Conservation (phyloP, 139 green algal species). For the Klebsormidium nitens region DNA sequence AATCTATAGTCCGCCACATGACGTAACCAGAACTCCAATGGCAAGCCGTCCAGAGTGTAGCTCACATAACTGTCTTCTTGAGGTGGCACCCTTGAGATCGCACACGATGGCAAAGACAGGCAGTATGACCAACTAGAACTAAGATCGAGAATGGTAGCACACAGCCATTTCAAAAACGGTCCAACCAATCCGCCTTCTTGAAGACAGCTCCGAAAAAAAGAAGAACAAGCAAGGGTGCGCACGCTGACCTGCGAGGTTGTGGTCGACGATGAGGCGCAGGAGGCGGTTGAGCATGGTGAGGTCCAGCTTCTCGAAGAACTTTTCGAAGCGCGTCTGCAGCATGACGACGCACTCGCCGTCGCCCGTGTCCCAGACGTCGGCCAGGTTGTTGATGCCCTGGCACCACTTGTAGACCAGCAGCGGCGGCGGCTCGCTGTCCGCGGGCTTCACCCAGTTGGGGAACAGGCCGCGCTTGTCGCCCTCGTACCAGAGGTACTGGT, state of each 20-base stretch:
- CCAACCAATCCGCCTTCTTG: no score
- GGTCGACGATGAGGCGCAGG: slow-evolving; percentile 92
- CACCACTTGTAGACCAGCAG: slow-evolving; percentile 99
- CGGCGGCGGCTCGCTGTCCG: slow-evolving; percentile 90
- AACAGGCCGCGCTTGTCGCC: slow-evolving; percentile 95
- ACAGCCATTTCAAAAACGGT: no score
- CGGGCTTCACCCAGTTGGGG: slow-evolving; percentile 98
- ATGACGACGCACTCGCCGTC: slow-evolving; percentile 98
- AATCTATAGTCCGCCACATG: no score
- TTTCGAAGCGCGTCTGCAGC: slow-evolving; percentile 92
- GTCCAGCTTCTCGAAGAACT: slow-evolving; percentile 98
- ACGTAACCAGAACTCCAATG: no score
- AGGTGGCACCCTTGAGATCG: no score
- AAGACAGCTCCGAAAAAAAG: no score
- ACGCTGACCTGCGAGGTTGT: slow-evolving; percentile 98
- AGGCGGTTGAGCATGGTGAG: slow-evolving; percentile 95
- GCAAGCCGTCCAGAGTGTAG: no score
- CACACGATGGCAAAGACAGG: no score
- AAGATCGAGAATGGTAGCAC: no score
- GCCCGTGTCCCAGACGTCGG: slow-evolving; percentile 89
- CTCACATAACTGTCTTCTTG: no score
- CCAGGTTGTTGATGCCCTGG: slow-evolving; percentile 67
- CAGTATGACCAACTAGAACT: no score
- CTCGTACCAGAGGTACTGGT: slow-evolving; percentile 92
- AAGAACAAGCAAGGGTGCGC: no score